Evolutionary conservation across 305 asterid genomes (phyloP).

Genomic region (Rubia tinctorum): DNA sequence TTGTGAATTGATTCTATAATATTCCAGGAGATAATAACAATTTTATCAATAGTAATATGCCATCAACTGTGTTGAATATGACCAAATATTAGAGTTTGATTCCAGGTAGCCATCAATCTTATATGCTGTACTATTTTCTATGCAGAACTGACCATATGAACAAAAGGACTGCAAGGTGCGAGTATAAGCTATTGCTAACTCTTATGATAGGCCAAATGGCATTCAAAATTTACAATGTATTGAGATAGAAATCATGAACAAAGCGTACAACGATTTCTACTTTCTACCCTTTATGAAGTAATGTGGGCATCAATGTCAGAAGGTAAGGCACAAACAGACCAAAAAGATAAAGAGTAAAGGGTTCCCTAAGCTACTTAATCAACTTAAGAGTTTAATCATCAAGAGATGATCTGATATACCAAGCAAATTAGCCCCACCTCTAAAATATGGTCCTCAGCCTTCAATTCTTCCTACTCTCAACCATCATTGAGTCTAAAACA

Average conservation of each 20-base stretch:
- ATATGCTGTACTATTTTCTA: not conserved
- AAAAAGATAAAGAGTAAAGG: not conserved
- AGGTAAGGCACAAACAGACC: not conserved
- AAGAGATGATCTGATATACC: conserved; percentile 39
- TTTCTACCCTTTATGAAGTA: not conserved
- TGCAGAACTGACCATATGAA: not conserved
- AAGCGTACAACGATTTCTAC: not conserved
- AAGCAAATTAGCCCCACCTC: conserved; percentile 23
- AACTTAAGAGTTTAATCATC: conserved; percentile 38
- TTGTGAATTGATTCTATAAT: not conserved
- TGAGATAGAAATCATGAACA: not conserved
- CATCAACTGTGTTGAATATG: not conserved
- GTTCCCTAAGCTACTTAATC: not conserved
- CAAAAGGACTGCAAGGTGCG: not conserved
- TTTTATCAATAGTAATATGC: conserved; percentile 3
- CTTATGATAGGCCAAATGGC: conserved; percentile 1
- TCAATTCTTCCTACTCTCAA: too few relatives aligned
- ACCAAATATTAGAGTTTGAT: not conserved
- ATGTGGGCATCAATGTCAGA: not conserved
- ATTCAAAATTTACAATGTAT: not conserved
- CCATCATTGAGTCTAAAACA: conserved; percentile 2
- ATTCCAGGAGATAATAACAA: not conserved
- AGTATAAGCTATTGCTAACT: not conserved
- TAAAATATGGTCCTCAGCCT: not conserved
- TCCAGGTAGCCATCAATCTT: not conserved